Evolutionary conservation across 805 yeast species (phyloP).

Genomic region (Teunomyces panamensis): DNA sequence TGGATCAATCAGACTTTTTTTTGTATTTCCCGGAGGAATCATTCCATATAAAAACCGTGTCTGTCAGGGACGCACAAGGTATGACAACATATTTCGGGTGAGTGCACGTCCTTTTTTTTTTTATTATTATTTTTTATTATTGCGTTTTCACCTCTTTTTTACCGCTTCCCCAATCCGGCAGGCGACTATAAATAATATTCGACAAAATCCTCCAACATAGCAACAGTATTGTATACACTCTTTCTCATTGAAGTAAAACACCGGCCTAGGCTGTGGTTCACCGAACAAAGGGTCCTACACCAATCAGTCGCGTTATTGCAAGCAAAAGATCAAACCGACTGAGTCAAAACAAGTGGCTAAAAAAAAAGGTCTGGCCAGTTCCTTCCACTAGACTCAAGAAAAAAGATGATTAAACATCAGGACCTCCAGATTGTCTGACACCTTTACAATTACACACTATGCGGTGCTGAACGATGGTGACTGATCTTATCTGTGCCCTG

Average conservation of each 20-base stretch:
- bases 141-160: neutral
- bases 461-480: neutral
- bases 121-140: neutral
- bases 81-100: conserved; percentile 3
- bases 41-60: neutral
- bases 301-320: no score
- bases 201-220: neutral
- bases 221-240: neutral
- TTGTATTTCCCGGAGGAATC: neutral
- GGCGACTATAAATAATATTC: neutral
- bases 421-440: no score
- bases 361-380: neutral
- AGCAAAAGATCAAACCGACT: no score
- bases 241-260: neutral
- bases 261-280: neutral
- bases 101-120: neutral
- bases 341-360: no score
- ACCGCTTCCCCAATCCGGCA: neutral
- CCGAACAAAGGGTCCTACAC: neutral
- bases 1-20: neutral
- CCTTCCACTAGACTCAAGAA: neutral
- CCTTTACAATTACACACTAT: neutral
- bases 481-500: conserved; percentile 1
- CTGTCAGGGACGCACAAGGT: neutral
- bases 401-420: no score